phyloP scores from a whole-genome alignment of 2,329 filamentous ascomycete species.

The Byssochlamys sp. region DNA sequence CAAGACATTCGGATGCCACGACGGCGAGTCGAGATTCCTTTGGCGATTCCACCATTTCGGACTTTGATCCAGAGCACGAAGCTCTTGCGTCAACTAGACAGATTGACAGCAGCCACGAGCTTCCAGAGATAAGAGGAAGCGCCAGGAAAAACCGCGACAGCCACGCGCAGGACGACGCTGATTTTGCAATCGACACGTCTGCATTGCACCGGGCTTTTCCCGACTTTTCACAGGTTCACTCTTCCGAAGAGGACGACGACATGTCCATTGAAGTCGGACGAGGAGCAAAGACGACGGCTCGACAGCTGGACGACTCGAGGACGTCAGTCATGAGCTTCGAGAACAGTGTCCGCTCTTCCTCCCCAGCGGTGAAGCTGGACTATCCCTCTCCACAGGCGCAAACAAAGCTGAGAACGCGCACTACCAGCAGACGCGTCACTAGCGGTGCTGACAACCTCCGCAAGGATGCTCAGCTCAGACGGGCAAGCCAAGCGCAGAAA shows the following conservation, averaged over 20 bases:
- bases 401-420: constrained; percentile 23
- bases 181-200: constrained; percentile 39
- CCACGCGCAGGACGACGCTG: constrained; percentile 22
- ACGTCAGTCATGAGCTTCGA: constrained; percentile 42
- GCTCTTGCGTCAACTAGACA: constrained; percentile 31
- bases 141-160: constrained; percentile 23
- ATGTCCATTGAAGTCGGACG: constrained; percentile 51
- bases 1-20: constrained; percentile 16
- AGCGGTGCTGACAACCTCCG: constrained; percentile 26
- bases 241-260: constrained; percentile 36
- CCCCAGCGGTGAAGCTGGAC: constrained; percentile 30
- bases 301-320: constrained; percentile 40
- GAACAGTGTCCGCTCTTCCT: constrained; percentile 35
- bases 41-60: constrained; percentile 15
- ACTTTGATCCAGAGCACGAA: constrained; percentile 36
- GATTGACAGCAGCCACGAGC: constrained; percentile 19
- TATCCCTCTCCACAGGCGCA: constrained; percentile 25
- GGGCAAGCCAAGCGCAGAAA: constrained; percentile 31
- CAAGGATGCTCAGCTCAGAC: constrained; percentile 33
- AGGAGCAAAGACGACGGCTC: constrained; percentile 32
- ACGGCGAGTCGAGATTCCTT: constrained; percentile 10
- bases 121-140: constrained; percentile 17
- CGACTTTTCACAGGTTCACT: constrained; percentile 37
- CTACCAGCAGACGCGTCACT: constrained; percentile 18
- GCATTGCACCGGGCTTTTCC: constrained; percentile 39